phyloP scores from a whole-genome alignment of 2,329 filamentous ascomycete species.

The Fusarium succisae region DNA sequence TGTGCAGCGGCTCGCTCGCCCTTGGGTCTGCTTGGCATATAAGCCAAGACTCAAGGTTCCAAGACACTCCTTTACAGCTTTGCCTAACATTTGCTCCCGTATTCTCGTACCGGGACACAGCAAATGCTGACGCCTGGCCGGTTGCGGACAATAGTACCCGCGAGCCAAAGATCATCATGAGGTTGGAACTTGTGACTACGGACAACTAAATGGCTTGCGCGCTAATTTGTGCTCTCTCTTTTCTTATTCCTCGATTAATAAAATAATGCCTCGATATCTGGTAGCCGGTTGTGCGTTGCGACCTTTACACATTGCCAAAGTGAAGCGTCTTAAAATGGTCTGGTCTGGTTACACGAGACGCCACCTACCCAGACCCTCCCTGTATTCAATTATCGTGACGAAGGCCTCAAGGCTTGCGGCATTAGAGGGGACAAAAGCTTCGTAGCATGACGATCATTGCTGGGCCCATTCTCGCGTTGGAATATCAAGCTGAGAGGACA shows the following conservation, averaged over 20 bases:
- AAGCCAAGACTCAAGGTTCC: not conserved
- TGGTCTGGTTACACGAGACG: not conserved
- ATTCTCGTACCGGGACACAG: not conserved
- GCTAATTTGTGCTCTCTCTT: not conserved
- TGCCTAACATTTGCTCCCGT: not conserved
- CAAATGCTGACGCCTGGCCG: not conserved
- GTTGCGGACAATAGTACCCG: not conserved
- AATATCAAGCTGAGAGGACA: not conserved
- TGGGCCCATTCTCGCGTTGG: fast-evolving
- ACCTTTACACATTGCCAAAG: not conserved
- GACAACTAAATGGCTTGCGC: not conserved
- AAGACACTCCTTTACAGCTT: not conserved
- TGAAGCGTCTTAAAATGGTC: not conserved
- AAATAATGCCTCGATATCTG: not conserved
- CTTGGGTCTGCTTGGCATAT: not conserved
- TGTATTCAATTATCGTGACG: fast-evolving
- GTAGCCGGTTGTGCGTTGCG: not conserved
- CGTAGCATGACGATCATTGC: fast-evolving
- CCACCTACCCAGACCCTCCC: not conserved
- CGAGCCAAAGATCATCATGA: not conserved
- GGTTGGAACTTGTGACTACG: not conserved
- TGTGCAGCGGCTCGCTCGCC: not conserved
- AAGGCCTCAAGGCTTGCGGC: not conserved
- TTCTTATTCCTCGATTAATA: not conserved
- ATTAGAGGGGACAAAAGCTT: fast-evolving